phyloP scores from a whole-genome alignment of 2,329 filamentous ascomycete genomes.

The Fusarium tricinctum region DNA sequence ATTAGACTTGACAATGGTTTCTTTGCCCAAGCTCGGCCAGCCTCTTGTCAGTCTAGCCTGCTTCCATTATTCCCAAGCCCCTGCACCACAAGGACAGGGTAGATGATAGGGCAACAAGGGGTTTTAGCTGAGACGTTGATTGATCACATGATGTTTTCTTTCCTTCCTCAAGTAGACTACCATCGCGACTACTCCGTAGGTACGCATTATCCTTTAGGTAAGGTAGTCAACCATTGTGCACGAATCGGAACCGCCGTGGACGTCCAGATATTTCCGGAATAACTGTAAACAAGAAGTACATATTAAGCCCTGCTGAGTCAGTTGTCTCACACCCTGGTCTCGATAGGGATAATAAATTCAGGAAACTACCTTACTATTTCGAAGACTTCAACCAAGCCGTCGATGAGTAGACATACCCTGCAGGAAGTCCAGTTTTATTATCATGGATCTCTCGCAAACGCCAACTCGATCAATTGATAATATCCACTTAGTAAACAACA shows the following conservation, averaged over 20 bases:
- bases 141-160: slow-evolving; percentile 27
- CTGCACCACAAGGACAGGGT: slow-evolving; percentile 19
- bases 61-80: slow-evolving; percentile 11
- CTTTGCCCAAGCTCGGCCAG: slow-evolving; percentile 3
- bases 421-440: neutral
- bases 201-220: neutral
- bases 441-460: slow-evolving; percentile 1
- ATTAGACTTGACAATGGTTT: slow-evolving; percentile 17
- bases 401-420: neutral
- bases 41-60: slow-evolving; percentile 5
- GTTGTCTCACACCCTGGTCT: neutral
- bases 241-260: slow-evolving; percentile 30
- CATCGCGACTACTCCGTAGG: slow-evolving; percentile 5
- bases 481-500: neutral
- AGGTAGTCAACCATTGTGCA: slow-evolving; percentile 14
- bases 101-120: neutral
- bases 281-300: slow-evolving; percentile 19
- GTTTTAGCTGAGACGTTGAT: slow-evolving; percentile 4
- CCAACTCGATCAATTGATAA: slow-evolving; percentile 7
- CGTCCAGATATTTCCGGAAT: slow-evolving; percentile 22
- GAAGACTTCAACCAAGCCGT: neutral
- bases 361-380: too few species aligned
- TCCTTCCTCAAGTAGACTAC: slow-evolving; percentile 16
- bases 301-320: slow-evolving; percentile 5
- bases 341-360: too few species aligned